Evolutionary conservation across 164 flowering plant genomes (phyloP).

Genomic region (Nymphaea colorata): DNA sequence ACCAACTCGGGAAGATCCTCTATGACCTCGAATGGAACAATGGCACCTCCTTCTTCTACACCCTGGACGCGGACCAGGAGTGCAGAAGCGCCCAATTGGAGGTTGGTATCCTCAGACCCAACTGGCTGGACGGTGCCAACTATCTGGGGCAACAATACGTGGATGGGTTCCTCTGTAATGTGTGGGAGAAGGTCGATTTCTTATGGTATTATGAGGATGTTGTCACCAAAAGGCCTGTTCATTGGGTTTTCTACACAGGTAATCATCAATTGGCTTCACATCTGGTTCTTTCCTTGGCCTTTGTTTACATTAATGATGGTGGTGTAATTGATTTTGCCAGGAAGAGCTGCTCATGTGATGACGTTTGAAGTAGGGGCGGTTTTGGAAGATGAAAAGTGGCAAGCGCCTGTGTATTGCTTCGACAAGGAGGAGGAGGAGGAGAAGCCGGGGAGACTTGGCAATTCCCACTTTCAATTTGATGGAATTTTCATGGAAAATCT

Average conservation of each 20-base stretch:
- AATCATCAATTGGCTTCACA: neutral
- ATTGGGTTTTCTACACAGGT: constrained; percentile 83
- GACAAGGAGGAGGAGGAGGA: neutral
- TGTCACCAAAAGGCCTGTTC: constrained; percentile 52
- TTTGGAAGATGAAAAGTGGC: constrained; percentile 64
- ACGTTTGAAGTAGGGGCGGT: constrained; percentile 74
- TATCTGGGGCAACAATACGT: constrained; percentile 47
- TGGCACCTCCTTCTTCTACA: constrained; percentile 59
- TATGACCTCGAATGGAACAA: constrained; percentile 74
- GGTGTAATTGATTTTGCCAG: constrained; percentile 16
- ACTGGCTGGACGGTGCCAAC: constrained; percentile 74
- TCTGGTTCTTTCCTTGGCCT: no score
- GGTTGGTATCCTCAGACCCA: constrained; percentile 65
- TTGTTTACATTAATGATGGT: neutral
- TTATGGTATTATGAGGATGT: constrained; percentile 77
- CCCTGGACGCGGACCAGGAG: constrained; percentile 12
- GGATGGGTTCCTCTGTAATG: constrained; percentile 74
- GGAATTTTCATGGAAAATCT: no score
- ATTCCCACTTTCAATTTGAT: no score
- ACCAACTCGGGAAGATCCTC: constrained; percentile 40
- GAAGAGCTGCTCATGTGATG: constrained; percentile 69
- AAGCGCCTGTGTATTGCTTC: constrained; percentile 75
- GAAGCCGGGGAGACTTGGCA: no score
- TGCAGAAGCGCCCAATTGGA: constrained; percentile 25
- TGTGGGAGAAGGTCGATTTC: constrained; percentile 76